These are phyloP conservation scores for Helicocarpus griseus DNA, from an alignment of 2,329 filamentous ascomycete species.

Conservation along the genomic window DNA sequence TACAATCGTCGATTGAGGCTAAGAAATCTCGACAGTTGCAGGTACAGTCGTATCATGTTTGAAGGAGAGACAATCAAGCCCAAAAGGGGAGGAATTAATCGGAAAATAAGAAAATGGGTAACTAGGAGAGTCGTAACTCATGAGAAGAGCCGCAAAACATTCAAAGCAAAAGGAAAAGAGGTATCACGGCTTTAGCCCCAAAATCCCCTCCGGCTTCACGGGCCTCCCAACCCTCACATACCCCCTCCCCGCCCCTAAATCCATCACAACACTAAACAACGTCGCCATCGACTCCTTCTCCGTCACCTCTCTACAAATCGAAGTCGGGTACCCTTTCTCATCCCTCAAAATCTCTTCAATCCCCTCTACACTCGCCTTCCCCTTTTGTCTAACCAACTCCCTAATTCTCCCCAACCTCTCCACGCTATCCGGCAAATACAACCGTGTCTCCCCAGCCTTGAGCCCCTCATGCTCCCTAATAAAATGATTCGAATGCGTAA, in stretches of 20 bases:
- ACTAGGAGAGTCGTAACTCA: background rate
- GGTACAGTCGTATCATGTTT: too few relatives aligned
- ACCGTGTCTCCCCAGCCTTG: conserved; percentile 12
- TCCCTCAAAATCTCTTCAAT: conserved; percentile 25
- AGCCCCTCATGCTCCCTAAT: conserved; percentile 13
- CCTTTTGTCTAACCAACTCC: conserved; percentile 14
- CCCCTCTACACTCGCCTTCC: conserved; percentile 10
- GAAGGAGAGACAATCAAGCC: too few relatives aligned
- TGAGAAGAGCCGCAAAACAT: conserved; percentile 3
- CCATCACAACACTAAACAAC: conserved; percentile 33
- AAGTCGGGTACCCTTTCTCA: conserved; percentile 21
- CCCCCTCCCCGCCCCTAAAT: conserved; percentile 22
- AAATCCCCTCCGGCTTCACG: conserved; percentile 17
- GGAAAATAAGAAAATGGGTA: too few relatives aligned
- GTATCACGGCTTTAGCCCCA: conserved; percentile 19
- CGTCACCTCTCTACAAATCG: conserved; percentile 24
- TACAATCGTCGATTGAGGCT: background rate
- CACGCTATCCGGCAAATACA: conserved; percentile 16
- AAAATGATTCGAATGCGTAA: conserved; percentile 25
- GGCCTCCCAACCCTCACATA: conserved; percentile 27
- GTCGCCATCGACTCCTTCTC: conserved; percentile 22
- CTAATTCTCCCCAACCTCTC: conserved; percentile 21
- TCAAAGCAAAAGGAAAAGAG: conserved; percentile 7
- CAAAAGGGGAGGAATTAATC: too few relatives aligned
- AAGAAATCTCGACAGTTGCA: too few relatives aligned